These are phyloP conservation scores for Psilocybe subaeruginosa DNA, from an alignment of 768 basidiomycete species.

Conservation along the genomic window DNA sequence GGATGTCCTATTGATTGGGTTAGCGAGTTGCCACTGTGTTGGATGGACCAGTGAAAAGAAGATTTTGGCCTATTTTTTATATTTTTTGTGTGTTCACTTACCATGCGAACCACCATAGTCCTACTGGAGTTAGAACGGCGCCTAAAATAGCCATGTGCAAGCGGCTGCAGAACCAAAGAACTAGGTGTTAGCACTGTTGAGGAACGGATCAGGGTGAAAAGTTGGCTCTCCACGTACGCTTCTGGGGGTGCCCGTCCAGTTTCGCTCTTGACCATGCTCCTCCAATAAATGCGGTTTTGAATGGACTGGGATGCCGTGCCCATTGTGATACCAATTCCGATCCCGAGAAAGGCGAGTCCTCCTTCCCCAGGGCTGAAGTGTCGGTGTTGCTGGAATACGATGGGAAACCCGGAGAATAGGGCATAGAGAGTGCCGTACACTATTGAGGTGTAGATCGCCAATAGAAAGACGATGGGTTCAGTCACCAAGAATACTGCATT, in stretches of 20 bases:
- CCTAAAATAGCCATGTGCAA: conserved; percentile 61
- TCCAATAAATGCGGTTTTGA: conserved; percentile 56
- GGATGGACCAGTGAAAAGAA: not conserved
- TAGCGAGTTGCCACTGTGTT: not conserved
- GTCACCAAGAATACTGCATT: conserved; percentile 57
- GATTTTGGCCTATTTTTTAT: not conserved
- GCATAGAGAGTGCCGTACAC: conserved; percentile 68
- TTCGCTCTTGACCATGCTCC: conserved; percentile 48
- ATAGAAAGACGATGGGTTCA: conserved; percentile 64
- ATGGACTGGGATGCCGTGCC: conserved; percentile 56
- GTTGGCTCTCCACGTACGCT: conserved; percentile 40
- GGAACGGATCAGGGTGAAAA: not conserved
- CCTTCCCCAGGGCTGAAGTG: conserved; percentile 55
- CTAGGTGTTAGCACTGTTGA: not conserved
- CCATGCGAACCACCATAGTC: conserved; percentile 74
- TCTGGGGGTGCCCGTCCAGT: conserved; percentile 61
- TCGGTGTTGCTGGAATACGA: conserved; percentile 57
- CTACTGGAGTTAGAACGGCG: conserved; percentile 53
- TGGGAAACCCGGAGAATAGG: conserved; percentile 64
- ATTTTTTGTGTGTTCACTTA: conserved; percentile 22
- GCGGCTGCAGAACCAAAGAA: conserved; percentile 37
- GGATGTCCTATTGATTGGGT: conserved; percentile 42
- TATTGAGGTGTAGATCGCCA: conserved; percentile 62
- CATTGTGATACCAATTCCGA: conserved; percentile 58
- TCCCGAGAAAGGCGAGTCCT: conserved; percentile 66